These are phyloP conservation scores for Metarhizium robertsii DNA, from an alignment of 2,329 filamentous ascomycete genomes.

Conservation along the genomic window DNA sequence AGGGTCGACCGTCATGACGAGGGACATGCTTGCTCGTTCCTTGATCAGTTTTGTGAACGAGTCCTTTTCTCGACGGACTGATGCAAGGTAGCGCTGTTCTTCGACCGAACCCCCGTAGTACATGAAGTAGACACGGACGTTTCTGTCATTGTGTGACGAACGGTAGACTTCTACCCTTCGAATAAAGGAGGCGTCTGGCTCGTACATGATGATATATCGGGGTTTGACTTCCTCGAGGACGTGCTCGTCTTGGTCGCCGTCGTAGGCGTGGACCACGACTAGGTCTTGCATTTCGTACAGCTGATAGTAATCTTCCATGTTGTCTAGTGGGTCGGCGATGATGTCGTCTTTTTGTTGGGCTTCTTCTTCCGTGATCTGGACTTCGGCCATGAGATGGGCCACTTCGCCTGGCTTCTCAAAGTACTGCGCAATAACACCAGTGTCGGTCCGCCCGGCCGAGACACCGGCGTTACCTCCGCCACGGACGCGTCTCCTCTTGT, in stretches of 20 bases:
- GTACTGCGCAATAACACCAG: constrained; percentile 64
- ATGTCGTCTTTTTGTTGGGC: constrained; percentile 68
- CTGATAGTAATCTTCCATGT: constrained; percentile 89
- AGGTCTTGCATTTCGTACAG: constrained; percentile 87
- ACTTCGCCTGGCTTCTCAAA: constrained; percentile 81
- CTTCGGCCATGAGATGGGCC: constrained; percentile 69
- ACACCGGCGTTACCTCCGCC: constrained; percentile 60
- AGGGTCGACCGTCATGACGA: constrained; percentile 69
- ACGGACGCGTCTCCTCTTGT: constrained; percentile 77
- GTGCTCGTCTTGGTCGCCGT: constrained; percentile 92
- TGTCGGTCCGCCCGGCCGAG: constrained; percentile 54
- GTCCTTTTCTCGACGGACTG: constrained; percentile 91
- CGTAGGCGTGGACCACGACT: constrained; percentile 84
- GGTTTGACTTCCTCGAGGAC: constrained; percentile 91
- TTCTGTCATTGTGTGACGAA: constrained; percentile 82
- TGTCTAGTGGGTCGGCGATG: constrained; percentile 65
- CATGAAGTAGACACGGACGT: constrained; percentile 90
- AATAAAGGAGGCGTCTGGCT: constrained; percentile 90
- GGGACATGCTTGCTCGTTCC: constrained; percentile 85
- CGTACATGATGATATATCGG: constrained; percentile 97
- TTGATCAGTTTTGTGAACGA: constrained; percentile 91
- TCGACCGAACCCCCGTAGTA: constrained; percentile 94
- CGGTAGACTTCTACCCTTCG: constrained; percentile 91
- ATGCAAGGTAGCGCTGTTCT: constrained; percentile 84
- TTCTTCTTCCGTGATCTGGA: constrained; percentile 72